Evolutionary conservation across 352 stramenopile species (phyloP), one percentile per base, ranked within the genome.

Genomic region (Globisporangium viniferum): DNA sequence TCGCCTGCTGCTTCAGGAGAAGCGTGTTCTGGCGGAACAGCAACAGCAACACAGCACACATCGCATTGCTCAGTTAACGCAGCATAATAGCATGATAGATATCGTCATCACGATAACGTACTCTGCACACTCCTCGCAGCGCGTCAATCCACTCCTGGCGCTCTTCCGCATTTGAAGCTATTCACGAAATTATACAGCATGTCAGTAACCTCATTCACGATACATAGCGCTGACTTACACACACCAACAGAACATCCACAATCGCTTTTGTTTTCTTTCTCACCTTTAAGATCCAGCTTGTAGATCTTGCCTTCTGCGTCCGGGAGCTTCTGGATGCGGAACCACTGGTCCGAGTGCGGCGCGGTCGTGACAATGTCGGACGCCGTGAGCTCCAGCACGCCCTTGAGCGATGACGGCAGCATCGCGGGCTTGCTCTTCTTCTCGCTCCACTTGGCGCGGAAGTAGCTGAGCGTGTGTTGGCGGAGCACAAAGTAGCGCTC

Each of bases 201-300:
- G 29, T 51, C 22, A 58, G 29, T 36, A 51, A 7, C 39, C 18
- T 20, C 12, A 4, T 39, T 15, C 22, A 57, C 58, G 62, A 53
- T 24, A 24, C 51, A 57, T 29, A 35, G 9, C 5, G 18, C 56
- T n/a, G 18, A 33, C 48, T 24, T 61, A 20, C 31, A 7, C 10
- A 46, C 39, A 46, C 4, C 44, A 51, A 9, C 44, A 24, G 24
- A 6, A 6, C 15, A 24, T 6, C 5, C 5, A 41, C 22, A 55
- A 67, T 9, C 0, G 18, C 24, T 35, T 24, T 10, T 39, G 12
- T 24, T 69, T 10, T 46, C 35, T 14, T 5, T 20, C 48, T 22
- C 39, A 91, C 83, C 83, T 80, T 85, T 88, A 5, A 92, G 71
- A 46, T 92, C 84, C 7, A 92, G 55, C 51, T 88, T 89, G 67